Base-by-base conservation (phyloP, 1,284 basidiomycete genomes). In the Vanrija humicola region DNA sequence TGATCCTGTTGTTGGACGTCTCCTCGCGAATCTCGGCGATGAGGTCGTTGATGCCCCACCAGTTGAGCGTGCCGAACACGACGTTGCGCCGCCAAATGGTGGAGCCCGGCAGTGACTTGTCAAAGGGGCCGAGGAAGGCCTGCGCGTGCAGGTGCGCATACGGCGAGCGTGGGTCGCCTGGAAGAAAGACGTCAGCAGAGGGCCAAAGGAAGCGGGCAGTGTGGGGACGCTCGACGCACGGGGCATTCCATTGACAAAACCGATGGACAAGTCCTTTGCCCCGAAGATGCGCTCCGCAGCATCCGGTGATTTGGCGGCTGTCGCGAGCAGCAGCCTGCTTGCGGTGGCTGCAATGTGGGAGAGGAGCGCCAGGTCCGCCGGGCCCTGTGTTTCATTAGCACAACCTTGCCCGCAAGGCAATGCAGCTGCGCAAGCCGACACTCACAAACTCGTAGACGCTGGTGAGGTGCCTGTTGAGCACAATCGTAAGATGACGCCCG, bases 1-100 rank as follows among this genome's bases (percentile, higher is more conserved):
- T 77, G 57, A 75, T 63, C 5, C 75, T 62, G 56, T 73, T 74
- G 48, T 76, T 77, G 28, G 69, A 72, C 12, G 70, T 66, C 39
- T 62, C 64, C 56, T 77, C 74, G 19, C 75, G 74, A 42, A 77
- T 77, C 62, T 77, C 75, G 12, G 75, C 75, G 14, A 71, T 63
- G 29, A 77, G 61, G 61, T 77, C 75, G 46, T 75, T 71, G 14
- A 75, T 44, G 5, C 56, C 58, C 70, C 73, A 77, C 73, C 74
- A 76, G 48, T 74, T 74, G 38, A 72, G 48, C 5, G 45, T 38
- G n/a, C 67, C 66, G 60, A 71, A 74, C 0, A 73, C 67, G 12
- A 75, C 63, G 29, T 68, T 73, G n/a, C 74, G 68, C 1, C 74
- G 63, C 59, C 64, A 75, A 55, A 74, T 62, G 4, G 66, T 64